phyloP scores from a whole-genome alignment of 768 basidiomycete genomes.

The Pluteus cervinus region DNA sequence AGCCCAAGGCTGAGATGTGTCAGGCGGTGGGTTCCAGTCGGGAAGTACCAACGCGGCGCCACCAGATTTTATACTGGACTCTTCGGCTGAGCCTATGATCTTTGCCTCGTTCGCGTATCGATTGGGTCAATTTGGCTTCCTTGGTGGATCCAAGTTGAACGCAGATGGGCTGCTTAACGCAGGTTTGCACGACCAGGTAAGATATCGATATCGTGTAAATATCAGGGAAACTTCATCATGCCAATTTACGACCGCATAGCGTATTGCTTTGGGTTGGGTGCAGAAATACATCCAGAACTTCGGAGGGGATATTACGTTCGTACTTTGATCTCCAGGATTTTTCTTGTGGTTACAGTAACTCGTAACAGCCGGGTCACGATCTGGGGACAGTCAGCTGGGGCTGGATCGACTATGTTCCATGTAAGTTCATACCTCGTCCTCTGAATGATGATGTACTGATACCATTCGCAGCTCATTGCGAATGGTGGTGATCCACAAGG shows the following conservation, averaged over 20 bases:
- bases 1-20: background rate
- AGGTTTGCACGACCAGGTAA: slow-evolving; percentile 35
- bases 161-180: slow-evolving; percentile 29
- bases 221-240: background rate
- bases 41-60: slow-evolving; percentile 27
- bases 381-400: slow-evolving; percentile 37
- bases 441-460: background rate
- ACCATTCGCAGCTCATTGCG: slow-evolving; percentile 24
- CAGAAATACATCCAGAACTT: slow-evolving; percentile 29
- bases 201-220: slow-evolving; percentile 2
- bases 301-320: slow-evolving; percentile 30
- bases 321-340: background rate
- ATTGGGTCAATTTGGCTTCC: slow-evolving; percentile 35
- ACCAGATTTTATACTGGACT: slow-evolving; percentile 24
- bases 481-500: slow-evolving; percentile 30
- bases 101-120: slow-evolving; percentile 39
- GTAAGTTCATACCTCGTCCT: slow-evolving; percentile 12
- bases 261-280: slow-evolving; percentile 31
- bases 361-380: slow-evolving; percentile 30
- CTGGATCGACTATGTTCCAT: slow-evolving; percentile 36
- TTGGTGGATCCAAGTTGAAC: slow-evolving; percentile 28
- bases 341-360: background rate
- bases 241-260: slow-evolving; percentile 14
- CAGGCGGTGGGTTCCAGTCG: slow-evolving; percentile 36
- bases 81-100: slow-evolving; percentile 25